Base-by-base conservation (phyloP, 2,329 filamentous ascomycete species). In the Alternaria sp. region DNA sequence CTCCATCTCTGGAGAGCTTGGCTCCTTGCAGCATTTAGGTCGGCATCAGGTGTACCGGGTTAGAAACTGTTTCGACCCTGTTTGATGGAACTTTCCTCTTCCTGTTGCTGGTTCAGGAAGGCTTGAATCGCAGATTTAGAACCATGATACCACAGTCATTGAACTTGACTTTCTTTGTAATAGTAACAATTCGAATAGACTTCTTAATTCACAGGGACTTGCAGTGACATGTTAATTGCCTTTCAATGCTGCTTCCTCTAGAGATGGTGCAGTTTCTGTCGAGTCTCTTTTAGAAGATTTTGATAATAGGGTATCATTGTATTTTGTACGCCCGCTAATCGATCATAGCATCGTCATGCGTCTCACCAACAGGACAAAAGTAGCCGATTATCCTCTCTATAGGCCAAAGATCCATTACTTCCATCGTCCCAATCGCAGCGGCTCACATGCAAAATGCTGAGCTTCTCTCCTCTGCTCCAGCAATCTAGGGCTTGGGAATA, bases 401-500 rank as follows among this genome's bases (percentile, higher is more conserved):
- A 54, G 28, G n/a, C 30, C 52, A 32, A 25, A 40, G n/a, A 25
- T 47, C 30, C 6, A 40, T 32, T 49, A 30, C 25, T 25, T 26
- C 21, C 51, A 46, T 28, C 17, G 7, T 21, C 23, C 40, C 23
- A 40, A 28, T 15, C 40, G 8, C 8, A 17, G 13, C 21, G 49
- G n/a, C 44, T 21, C n/a, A n/a, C n/a, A 15, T 32, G 26, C 52
- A 54, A 40, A 3, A 52, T 32, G 28, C 30, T 36, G 49, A n/a
- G 30, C 30, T 10, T 19, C 17, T 9, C 17, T 4, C 23, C 47
- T 40, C 23, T 26, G 3, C 7, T 17, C 21, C 5, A n/a, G 11
- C 15, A 17, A 13, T 44, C 57, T 74, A 88, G 56, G 86, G 93
- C 88, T 99, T 99, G 15, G 96, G 96, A 70, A 99, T 93, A 79